Evolutionary conservation across 2,329 filamentous ascomycete species (phyloP), one percentile per base, ranked within the genome.

Genomic region (Zalaria sp.): DNA sequence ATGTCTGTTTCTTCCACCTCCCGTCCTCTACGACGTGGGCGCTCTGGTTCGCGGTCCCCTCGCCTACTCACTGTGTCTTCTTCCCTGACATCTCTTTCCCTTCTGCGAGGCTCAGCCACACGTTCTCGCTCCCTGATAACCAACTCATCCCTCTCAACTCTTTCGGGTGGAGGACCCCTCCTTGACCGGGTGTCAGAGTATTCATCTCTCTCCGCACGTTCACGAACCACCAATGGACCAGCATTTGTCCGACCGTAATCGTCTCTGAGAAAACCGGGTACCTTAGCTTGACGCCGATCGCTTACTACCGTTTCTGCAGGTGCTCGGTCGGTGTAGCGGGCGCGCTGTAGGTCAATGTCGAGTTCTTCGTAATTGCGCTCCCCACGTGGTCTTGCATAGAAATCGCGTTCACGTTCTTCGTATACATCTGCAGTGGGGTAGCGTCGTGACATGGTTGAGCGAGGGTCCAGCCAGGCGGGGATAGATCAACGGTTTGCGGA

Each of bases 191-290:
- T 28, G 26, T 47, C 42, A 34, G 35, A 37, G 27, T 64, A 60
- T 41, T 62, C 57, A 37, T 63, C 56, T 5, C 60, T 57, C 34
- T 66, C 60, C 10, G 64, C 63, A 34, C 63, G 60, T 7, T 64
- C 53, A 18, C 64, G 62, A 40, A 71, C 52, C 53, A 73, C 57
- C 57, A 69, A 42, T 47, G 63, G 51, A 51, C 70, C 57, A 48
- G 68, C 54, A 46, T 52, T 55, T 38, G 59, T 59, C 42, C 63
- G 58, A 47, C 63, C 66, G 52, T 69, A 69, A 51, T 69, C 66
- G 43, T 71, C 67, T 37, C 66, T 60, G 43, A 71, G 57, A 52
- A 71, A 70, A 49, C 70, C 67, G 40, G 67, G 68, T 42, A 59
- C 57, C 38, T 64, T 61, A 39, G 63, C 61, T 27, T 60, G 59